A percentile compares a stretch with the other conserved stretches of the same genome.
Evolutionary conservation across 306 rosid genomes (phyloP).

Genomic region (Psophocarpus tetragonolobus): DNA sequence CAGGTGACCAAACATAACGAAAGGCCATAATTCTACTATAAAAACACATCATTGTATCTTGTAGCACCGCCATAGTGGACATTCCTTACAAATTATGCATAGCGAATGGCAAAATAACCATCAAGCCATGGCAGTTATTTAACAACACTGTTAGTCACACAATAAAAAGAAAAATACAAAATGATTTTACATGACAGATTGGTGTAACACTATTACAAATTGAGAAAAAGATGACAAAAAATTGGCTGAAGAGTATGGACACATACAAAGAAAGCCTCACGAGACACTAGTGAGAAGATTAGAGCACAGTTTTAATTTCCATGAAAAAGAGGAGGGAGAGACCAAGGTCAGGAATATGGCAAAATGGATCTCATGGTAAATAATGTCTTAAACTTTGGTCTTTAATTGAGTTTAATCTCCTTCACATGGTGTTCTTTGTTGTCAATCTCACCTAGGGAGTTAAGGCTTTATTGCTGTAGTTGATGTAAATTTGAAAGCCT

Average conservation of each 20-base stretch:
- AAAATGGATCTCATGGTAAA: background rate
- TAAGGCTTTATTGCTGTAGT: background rate
- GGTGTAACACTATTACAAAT: background rate
- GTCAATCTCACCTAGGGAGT: background rate
- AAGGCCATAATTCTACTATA: too few relatives aligned
- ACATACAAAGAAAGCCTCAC: background rate
- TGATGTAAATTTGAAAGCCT: background rate
- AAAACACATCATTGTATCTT: too few relatives aligned
- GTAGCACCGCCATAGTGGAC: too few relatives aligned
- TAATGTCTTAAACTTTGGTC: background rate
- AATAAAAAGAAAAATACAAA: background rate
- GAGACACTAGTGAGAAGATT: background rate
- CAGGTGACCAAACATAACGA: too few relatives aligned
- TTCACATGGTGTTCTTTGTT: background rate
- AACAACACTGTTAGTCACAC: too few relatives aligned
- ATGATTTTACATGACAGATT: background rate
- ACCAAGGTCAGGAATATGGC: background rate
- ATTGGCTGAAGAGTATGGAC: background rate
- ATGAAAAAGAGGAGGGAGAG: too few relatives aligned
- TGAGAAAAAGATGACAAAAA: background rate
- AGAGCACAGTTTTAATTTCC: background rate
- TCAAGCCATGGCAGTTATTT: too few relatives aligned
- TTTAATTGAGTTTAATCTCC: background rate
- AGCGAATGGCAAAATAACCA: too few relatives aligned
- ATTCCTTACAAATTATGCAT: too few relatives aligned